Conservation (phyloP, 495 filamentous ascomycete species). For the Lasiosphaeris hirsuta region DNA sequence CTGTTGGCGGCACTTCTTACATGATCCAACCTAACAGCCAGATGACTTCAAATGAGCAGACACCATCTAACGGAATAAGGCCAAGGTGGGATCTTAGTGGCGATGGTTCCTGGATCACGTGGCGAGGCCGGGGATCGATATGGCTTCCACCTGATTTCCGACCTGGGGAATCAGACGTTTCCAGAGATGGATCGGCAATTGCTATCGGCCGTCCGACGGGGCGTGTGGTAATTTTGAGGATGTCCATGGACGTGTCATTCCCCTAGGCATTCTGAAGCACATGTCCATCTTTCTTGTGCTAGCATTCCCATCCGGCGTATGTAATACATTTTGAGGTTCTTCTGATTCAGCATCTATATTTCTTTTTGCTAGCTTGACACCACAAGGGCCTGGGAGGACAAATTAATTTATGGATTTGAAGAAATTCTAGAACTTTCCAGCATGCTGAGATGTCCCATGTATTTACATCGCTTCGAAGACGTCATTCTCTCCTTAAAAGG, state of each 20-base stretch:
- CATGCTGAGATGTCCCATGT: too few species aligned
- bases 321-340: too few species aligned
- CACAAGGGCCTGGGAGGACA: not conserved
- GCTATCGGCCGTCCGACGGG: not conserved
- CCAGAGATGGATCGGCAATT: conserved; percentile 4
- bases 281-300: not conserved
- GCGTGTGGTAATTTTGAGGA: not conserved
- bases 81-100: not conserved
- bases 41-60: too few species aligned
- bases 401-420: not conserved
- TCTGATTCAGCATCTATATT: conserved; percentile 1
- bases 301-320: not conserved
- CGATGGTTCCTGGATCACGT: conserved; percentile 1
- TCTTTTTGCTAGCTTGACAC: not conserved
- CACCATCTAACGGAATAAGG: not conserved
- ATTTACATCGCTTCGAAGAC: too few species aligned
- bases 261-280: not conserved
- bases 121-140: conserved; percentile 1
- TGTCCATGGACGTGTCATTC: not conserved
- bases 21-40: too few species aligned
- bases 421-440: not conserved
- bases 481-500: too few species aligned
- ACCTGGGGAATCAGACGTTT: not conserved
- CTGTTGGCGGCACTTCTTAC: too few species aligned
- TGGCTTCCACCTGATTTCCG: conserved; percentile 4